Evolutionary conservation across 208 protist genomes (phyloP).

Genomic region (Borovskyia barvae): DNA sequence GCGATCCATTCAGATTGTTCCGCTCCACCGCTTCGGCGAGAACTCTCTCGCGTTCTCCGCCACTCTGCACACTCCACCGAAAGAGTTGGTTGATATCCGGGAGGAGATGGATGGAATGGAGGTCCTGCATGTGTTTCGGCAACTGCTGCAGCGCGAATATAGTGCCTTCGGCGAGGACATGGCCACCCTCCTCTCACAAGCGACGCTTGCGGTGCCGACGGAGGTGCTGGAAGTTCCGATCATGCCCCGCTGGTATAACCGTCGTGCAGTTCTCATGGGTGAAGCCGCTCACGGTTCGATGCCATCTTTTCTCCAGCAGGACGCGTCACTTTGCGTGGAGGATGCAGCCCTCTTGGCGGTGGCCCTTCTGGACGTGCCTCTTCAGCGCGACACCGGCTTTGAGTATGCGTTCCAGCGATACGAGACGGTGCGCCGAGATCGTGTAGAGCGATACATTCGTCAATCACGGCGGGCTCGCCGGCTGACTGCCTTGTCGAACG

Average conservation of each 20-base stretch:
- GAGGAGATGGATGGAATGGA: conserved; percentile 39
- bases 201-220: conserved; percentile 60
- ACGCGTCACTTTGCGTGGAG: conserved; percentile 87
- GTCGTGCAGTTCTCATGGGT: conserved; percentile 79
- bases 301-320: conserved; percentile 82
- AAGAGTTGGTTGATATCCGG: conserved; percentile 51
- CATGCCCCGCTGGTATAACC: conserved; percentile 90
- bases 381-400: conserved; percentile 74
- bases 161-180: conserved; percentile 45
- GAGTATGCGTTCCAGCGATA: conserved; percentile 86
- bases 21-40: conserved; percentile 43
- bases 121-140: conserved; percentile 42
- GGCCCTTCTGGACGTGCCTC: conserved; percentile 74
- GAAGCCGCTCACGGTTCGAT: conserved; percentile 84
- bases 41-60: conserved; percentile 66
- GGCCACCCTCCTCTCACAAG: conserved; percentile 27
- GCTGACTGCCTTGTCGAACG: conserved; percentile 51
- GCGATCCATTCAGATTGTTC: conserved; percentile 41
- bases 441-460: conserved; percentile 86
- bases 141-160: conserved; percentile 56
- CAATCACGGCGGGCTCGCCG: conserved; percentile 74
- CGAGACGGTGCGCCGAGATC: conserved; percentile 77
- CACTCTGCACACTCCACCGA: conserved; percentile 54
- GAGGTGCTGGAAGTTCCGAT: conserved; percentile 83
- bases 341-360: conserved; percentile 86